Evolutionary conservation across 2,329 filamentous ascomycete genomes (phyloP).

Genomic region (Aspergillus viridinutans): DNA sequence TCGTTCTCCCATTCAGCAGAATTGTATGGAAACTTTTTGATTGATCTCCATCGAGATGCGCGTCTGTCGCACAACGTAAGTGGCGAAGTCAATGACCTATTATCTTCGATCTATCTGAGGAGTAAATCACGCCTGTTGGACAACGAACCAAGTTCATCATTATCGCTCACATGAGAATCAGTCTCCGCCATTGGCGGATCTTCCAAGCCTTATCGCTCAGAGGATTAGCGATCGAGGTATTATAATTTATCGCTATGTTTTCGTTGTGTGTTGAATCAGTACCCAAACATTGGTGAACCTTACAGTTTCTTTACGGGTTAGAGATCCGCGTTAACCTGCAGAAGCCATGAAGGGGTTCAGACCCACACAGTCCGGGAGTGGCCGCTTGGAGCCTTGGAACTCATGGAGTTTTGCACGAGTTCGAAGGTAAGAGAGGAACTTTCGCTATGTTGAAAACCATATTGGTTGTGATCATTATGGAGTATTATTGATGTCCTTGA

Average conservation of each 20-base stretch:
- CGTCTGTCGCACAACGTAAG: neutral
- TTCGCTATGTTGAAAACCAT: neutral
- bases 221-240: too few relatives aligned
- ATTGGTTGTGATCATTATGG: neutral
- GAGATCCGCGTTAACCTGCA: neutral
- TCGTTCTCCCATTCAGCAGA: neutral
- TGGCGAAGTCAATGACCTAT: neutral
- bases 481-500: neutral
- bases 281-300: neutral
- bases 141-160: neutral
- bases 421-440: neutral
- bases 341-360: neutral
- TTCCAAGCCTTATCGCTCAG: neutral
- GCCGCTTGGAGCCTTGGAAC: slow-evolving; percentile 4
- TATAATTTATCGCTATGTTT: neutral
- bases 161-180: neutral
- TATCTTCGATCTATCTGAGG: neutral
- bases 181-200: neutral
- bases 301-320: neutral
- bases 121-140: neutral
- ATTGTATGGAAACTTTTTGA: neutral
- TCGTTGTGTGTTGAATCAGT: neutral
- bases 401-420: slow-evolving; percentile 2
- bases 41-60: neutral
- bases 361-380: slow-evolving; percentile 10